These are phyloP conservation scores for Haberlea rhodopensis DNA, from an alignment of 257 asterid species.

Conservation along the genomic window DNA sequence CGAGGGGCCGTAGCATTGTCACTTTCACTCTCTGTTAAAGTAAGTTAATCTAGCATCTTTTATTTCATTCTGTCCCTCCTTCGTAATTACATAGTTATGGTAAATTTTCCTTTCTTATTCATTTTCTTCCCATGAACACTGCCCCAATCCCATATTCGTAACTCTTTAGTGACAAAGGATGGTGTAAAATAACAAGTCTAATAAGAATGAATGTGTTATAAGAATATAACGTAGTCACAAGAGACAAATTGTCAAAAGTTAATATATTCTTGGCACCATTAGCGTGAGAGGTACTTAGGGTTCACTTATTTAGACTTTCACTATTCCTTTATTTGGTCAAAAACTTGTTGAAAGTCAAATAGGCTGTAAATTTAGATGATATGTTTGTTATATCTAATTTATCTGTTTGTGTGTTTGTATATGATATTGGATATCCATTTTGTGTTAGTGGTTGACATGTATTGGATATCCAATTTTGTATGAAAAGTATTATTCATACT, in stretches of 20 bases:
- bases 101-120: not conserved
- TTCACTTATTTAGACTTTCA: no score
- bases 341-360: no score
- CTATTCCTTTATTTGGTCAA: no score
- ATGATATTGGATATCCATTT: not conserved
- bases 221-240: no score
- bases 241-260: no score
- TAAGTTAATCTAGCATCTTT: constrained; percentile 30
- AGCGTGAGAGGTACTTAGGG: no score
- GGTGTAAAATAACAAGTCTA: no score
- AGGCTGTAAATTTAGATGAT: no score
- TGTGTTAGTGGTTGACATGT: no score
- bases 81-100: not conserved
- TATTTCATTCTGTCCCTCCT: not conserved
- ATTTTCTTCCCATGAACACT: constrained; percentile 16
- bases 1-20: constrained; percentile 95
- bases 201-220: no score
- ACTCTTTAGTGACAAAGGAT: not conserved
- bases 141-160: constrained; percentile 5
- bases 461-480: no score
- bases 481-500: not conserved
- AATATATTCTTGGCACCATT: no score
- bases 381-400: not conserved
- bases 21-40: constrained; percentile 83
- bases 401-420: not conserved